These are phyloP conservation scores for Hanseniaspora nectarophila DNA, from an alignment of 805 yeast species.

Conservation along the genomic window DNA sequence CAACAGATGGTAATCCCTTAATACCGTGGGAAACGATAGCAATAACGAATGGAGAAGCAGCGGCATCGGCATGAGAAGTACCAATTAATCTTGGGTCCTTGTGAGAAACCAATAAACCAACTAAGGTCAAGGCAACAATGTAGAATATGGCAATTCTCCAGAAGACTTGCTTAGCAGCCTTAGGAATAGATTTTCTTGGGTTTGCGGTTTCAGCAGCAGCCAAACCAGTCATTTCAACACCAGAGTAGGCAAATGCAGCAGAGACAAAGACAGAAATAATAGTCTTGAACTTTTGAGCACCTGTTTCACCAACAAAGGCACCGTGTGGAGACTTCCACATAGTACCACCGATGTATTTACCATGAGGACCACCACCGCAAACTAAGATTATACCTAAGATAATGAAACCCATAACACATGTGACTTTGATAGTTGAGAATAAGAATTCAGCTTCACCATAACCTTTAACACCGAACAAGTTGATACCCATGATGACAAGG, in stretches of 20 bases:
- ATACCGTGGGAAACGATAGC: constrained; percentile 56
- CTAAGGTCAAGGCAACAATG: constrained; percentile 33
- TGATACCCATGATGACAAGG: constrained; percentile 36
- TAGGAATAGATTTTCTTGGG: constrained; percentile 39
- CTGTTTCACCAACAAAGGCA: constrained; percentile 39
- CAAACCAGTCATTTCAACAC: constrained; percentile 41
- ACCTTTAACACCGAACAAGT: constrained; percentile 43
- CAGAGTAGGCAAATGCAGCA: constrained; percentile 44
- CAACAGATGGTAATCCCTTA: constrained; percentile 48
- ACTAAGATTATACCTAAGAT: constrained; percentile 41
- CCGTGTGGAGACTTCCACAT: constrained; percentile 44
- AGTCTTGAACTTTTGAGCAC: constrained; percentile 37
- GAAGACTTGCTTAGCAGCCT: constrained; percentile 43
- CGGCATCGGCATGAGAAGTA: constrained; percentile 41
- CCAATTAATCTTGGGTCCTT: constrained; percentile 35
- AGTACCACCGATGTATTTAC: constrained; percentile 39
- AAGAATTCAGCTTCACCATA: constrained; percentile 45
- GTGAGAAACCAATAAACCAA: constrained; percentile 39
- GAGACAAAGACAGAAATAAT: constrained; percentile 43
- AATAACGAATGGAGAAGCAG: constrained; percentile 76
- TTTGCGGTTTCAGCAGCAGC: constrained; percentile 39
- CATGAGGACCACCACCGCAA: constrained; percentile 39
- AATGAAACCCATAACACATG: constrained; percentile 42
- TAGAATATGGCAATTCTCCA: constrained; percentile 45
- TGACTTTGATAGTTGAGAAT: constrained; percentile 38